These are phyloP conservation scores for Moesziomyces aphidis DNA, from an alignment of 1,284 basidiomycete species.

Conservation along the genomic window DNA sequence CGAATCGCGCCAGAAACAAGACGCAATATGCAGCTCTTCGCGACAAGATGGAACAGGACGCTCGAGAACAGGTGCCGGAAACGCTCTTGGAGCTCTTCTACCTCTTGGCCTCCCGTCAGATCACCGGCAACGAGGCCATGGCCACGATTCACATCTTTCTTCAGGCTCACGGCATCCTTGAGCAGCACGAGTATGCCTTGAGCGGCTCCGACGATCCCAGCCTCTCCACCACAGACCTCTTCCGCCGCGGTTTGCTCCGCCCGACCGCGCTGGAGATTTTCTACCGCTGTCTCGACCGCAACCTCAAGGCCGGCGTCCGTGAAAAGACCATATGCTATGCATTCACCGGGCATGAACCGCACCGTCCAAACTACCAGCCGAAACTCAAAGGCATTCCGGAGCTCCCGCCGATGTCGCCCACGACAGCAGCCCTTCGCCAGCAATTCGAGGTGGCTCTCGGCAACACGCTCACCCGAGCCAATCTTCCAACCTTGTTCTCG, in stretches of 20 bases:
- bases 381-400: not conserved
- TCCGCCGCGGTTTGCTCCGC: constrained; percentile 23
- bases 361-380: not conserved
- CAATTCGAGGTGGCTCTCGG: constrained; percentile 50
- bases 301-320: constrained; percentile 51
- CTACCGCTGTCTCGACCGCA: constrained; percentile 56
- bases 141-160: constrained; percentile 42
- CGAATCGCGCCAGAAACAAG: constrained; percentile 16
- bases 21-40: constrained; percentile 25
- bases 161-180: constrained; percentile 35
- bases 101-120: constrained; percentile 21
- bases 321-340: constrained; percentile 35
- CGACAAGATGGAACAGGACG: constrained; percentile 20
- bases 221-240: constrained; percentile 22
- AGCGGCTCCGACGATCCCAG: constrained; percentile 17
- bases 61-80: constrained; percentile 13
- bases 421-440: constrained; percentile 7
- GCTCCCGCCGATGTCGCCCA: not conserved
- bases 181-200: constrained; percentile 40
- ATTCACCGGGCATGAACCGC: constrained; percentile 7
- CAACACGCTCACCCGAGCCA: constrained; percentile 19
- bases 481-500: constrained; percentile 22
- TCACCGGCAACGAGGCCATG: constrained; percentile 42
- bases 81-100: constrained; percentile 37
- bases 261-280: constrained; percentile 50